Percentiles rank a stretch among this genome's conserved stretches.
Conservation (phyloP, 2,329 filamentous ascomycete genomes). For the Xylaria digitata region DNA sequence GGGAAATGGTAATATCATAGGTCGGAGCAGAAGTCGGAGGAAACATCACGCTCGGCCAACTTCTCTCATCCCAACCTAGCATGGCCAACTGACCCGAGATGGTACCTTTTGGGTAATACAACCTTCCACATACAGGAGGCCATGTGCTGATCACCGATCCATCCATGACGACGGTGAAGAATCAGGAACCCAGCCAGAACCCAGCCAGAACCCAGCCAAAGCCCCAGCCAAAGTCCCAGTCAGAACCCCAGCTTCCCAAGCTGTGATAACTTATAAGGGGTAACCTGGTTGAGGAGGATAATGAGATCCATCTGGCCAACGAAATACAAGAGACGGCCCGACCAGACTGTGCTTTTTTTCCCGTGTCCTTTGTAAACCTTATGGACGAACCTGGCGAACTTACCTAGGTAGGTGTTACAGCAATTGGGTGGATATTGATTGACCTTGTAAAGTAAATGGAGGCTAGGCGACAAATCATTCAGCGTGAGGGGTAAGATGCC, state of each 20-base stretch:
- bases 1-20: conserved; percentile 25
- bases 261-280: conserved; percentile 32
- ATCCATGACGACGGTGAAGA: conserved; percentile 27
- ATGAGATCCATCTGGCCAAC: not conserved
- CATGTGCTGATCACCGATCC: conserved; percentile 32
- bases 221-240: too few relatives aligned
- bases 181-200: not conserved
- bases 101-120: conserved; percentile 24
- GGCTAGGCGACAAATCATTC: too few relatives aligned
- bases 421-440: too few relatives aligned
- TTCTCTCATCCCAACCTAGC: conserved; percentile 19
- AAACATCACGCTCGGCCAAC: conserved; percentile 21
- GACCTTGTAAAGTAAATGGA: too few relatives aligned
- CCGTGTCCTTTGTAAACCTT: too few relatives aligned
- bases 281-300: conserved; percentile 14
- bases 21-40: conserved; percentile 21
- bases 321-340: conserved; percentile 9
- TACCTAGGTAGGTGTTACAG: too few relatives aligned
- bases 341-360: not conserved
- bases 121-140: conserved; percentile 37
- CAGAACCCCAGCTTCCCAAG: conserved; percentile 17
- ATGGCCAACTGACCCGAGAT: conserved; percentile 33
- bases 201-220: too few relatives aligned
- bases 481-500: too few relatives aligned
- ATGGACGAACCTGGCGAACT: too few relatives aligned